Base-by-base conservation (phyloP, 352 stramenopile genomes). In the Nothophytophthora sp. region DNA sequence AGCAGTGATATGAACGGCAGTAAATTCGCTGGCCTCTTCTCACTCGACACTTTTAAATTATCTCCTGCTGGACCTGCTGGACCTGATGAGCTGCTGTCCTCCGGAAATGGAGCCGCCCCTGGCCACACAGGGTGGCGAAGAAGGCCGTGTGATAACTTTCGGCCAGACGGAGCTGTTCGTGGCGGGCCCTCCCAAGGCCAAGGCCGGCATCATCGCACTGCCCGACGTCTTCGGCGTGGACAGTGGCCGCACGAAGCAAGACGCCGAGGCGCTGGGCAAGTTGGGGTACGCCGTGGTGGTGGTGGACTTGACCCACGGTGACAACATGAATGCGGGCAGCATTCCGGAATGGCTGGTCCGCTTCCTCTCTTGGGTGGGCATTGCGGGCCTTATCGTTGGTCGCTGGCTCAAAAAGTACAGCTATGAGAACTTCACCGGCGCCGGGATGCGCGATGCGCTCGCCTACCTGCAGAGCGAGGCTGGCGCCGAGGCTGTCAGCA, bases 211-310 rank as follows among this genome's bases (percentile, higher is more conserved):
- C n/a, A 24, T 76, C 5, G 51, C 43, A 16, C 57, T 76, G 15
- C 63, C 67, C 22, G 59, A 76, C 35, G 56, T 70, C 35, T 70
- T 65, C 34, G 67, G 67, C 5, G 36, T 46, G 2, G 36, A 64
- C 27, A 77, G 67, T 40, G 54, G 67, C 19, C 63, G 67, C 28
- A 69, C 62, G 43, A 71, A 75, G 52, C 35, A 59, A 28, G 63
- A 74, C 35, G 62, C 54, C 11, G 59, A 72, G 35, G 41, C 36
- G 11, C 38, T 74, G n/a, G 62, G 45, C 23, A 61, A 67, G n/a
- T n/a, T 66, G n/a, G 64, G 59, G 2, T 77, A 72, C 22, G 53
- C 50, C 24, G 63, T 74, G 0, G 67, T 55, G 28, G 16, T 77
- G 11, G 51, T 77, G 23, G 63, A 77, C n/a, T 24, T 69, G 10